Percentiles rank a stretch among this genome's conserved stretches.
phyloP scores from a whole-genome alignment of 1,284 basidiomycete species.

The Cerrena zonata region DNA sequence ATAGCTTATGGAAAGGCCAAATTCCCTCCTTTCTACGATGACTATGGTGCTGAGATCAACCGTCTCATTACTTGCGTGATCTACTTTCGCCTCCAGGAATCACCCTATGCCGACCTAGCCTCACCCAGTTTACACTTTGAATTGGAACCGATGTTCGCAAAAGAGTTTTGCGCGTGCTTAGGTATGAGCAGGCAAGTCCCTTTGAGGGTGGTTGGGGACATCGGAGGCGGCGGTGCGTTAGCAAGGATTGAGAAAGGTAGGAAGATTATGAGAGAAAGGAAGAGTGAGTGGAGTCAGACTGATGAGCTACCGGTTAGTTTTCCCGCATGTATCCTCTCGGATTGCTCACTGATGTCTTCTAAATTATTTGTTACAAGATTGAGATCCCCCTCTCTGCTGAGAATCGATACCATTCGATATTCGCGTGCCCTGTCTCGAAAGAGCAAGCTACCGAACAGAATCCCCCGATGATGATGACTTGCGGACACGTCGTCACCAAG shows the following conservation, averaged over 20 bases:
- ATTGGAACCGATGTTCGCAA: slow-evolving; percentile 76
- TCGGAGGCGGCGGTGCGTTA: slow-evolving; percentile 85
- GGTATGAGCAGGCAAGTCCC: slow-evolving; percentile 87
- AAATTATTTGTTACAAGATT: slow-evolving; percentile 7
- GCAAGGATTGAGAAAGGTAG: slow-evolving; percentile 88
- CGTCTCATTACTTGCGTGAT: slow-evolving; percentile 73
- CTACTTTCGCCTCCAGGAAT: slow-evolving; percentile 62
- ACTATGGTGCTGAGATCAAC: slow-evolving; percentile 63
- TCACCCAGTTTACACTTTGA: slow-evolving; percentile 66
- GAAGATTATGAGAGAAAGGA: slow-evolving; percentile 86
- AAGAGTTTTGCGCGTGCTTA: slow-evolving; percentile 83
- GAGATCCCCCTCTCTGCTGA: slow-evolving; percentile 76
- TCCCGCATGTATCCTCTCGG: neutral
- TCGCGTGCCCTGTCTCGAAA: slow-evolving; percentile 96
- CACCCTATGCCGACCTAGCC: slow-evolving; percentile 72
- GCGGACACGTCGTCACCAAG: slow-evolving; percentile 89
- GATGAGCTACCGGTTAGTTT: slow-evolving; percentile 78
- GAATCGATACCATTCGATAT: slow-evolving; percentile 92
- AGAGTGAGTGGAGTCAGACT: slow-evolving; percentile 84
- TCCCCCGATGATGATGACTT: slow-evolving; percentile 95
- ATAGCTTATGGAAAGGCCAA: slow-evolving; percentile 69
- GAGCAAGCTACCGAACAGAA: slow-evolving; percentile 91
- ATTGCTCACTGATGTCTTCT: neutral
- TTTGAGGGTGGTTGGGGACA: slow-evolving; percentile 80
- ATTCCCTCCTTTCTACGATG: slow-evolving; percentile 64